Percentiles rank a stretch among this genome's conserved stretches.
These are phyloP conservation scores for Ilyonectria sp. DNA, from an alignment of 2,329 filamentous ascomycete species.

Conservation along the genomic window DNA sequence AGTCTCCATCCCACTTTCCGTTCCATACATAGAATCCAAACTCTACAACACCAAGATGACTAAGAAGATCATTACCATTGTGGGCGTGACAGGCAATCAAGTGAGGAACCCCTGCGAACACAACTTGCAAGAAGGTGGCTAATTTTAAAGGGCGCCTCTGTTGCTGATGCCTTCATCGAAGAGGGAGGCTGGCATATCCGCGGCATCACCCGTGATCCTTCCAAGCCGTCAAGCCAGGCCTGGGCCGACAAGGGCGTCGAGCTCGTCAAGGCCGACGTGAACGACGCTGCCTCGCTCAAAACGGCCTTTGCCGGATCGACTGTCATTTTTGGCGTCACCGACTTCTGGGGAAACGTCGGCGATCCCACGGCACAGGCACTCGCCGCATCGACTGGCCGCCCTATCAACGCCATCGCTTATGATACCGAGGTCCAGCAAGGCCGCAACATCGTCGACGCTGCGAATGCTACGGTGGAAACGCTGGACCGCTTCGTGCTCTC, in stretches of 20 bases:
- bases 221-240: not conserved
- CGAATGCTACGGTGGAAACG: constrained; percentile 11
- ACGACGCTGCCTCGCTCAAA: constrained; percentile 12
- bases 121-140: too few relatives aligned
- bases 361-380: constrained; percentile 9
- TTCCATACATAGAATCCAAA: too few relatives aligned
- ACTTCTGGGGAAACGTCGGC: constrained; percentile 10
- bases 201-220: constrained; percentile 14
- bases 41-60: too few relatives aligned
- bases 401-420: constrained; percentile 1
- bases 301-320: constrained; percentile 13
- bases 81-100: too few relatives aligned
- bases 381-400: not conserved
- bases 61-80: too few relatives aligned
- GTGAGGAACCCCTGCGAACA: too few relatives aligned
- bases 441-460: constrained; percentile 11
- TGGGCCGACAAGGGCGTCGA: constrained; percentile 9
- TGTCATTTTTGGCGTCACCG: constrained; percentile 11
- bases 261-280: constrained; percentile 18
- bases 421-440: constrained; percentile 5
- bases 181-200: constrained; percentile 6
- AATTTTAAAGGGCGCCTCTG: not conserved
- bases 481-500: constrained; percentile 21
- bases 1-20: too few relatives aligned
- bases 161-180: not conserved